A percentile compares a stretch with the other conserved stretches of the same genome.
Evolutionary conservation across 805 yeast genomes (phyloP).

Genomic region (Cephaloascus fragrans): DNA sequence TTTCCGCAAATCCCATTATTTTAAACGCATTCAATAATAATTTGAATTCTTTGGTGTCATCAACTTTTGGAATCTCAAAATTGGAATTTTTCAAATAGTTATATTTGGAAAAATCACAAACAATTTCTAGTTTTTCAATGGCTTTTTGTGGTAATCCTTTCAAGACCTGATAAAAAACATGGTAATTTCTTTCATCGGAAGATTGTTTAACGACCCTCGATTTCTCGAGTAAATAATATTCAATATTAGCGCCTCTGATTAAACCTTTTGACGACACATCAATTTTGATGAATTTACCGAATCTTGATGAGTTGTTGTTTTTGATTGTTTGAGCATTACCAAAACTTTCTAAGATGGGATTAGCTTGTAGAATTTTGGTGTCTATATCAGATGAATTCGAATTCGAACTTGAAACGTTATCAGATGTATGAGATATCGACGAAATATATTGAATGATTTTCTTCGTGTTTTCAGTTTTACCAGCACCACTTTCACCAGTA

Average conservation of each 20-base stretch:
- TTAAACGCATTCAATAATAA: conserved; percentile 57
- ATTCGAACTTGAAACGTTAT: conserved; percentile 1
- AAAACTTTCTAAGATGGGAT: conserved; percentile 91
- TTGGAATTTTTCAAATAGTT: conserved; percentile 51
- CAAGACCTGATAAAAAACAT: conserved; percentile 81
- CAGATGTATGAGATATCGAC: conserved; percentile 42
- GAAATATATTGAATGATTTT: conserved; percentile 89
- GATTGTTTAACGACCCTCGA: conserved; percentile 82
- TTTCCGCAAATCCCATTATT: conserved; percentile 56
- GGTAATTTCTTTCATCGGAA: conserved; percentile 78
- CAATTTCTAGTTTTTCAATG: conserved; percentile 36
- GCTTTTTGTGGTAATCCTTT: conserved; percentile 48
- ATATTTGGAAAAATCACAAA: conserved; percentile 29
- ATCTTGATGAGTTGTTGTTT: conserved; percentile 90
- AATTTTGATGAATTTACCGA: conserved; percentile 91
- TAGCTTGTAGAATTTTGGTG: conserved; percentile 80
- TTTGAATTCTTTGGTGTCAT: conserved; percentile 63
- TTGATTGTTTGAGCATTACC: conserved; percentile 96
- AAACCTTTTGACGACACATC: conserved; percentile 56
- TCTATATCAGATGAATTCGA: conserved; percentile 48
- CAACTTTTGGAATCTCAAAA: conserved; percentile 55
- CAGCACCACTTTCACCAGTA: conserved; percentile 99
- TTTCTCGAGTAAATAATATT: conserved; percentile 90
- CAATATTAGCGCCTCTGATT: conserved; percentile 84
- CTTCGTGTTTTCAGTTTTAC: conserved; percentile 96